phyloP scores from a whole-genome alignment of 495 filamentous ascomycete genomes.

The Apiosordaria backusii region DNA sequence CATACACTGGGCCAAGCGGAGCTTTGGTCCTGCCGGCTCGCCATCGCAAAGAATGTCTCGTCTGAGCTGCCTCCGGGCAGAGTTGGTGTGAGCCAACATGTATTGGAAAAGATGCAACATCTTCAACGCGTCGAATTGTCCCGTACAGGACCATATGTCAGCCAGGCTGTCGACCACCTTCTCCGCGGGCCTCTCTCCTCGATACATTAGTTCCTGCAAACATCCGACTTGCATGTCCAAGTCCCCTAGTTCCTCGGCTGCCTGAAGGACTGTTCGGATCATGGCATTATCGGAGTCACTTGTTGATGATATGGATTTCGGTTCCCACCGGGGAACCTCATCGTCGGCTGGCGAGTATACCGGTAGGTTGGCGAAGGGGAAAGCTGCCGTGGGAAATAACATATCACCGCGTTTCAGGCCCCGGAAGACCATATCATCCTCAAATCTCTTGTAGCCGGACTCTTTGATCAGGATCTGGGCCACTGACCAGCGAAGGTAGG shows the following conservation, averaged over 20 bases:
- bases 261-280: neutral
- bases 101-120: neutral
- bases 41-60: neutral
- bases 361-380: neutral
- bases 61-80: neutral
- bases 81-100: neutral
- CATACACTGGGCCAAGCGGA: neutral
- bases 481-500: constrained; percentile 6
- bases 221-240: neutral
- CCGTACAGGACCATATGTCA: neutral
- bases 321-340: neutral
- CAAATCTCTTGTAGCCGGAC: neutral
- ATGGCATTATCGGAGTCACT: neutral
- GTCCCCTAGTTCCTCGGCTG: neutral
- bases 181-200: neutral
- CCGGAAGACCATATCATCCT: neutral
- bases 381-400: neutral
- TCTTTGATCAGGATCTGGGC: neutral
- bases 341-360: neutral
- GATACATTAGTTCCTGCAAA: neutral
- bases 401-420: neutral
- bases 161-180: neutral
- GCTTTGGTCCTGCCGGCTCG: no score
- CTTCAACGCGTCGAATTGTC: neutral
- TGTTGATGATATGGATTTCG: neutral